phyloP scores from a whole-genome alignment of 1,139 yeast species.

The Zygosaccharomyces sapae region DNA sequence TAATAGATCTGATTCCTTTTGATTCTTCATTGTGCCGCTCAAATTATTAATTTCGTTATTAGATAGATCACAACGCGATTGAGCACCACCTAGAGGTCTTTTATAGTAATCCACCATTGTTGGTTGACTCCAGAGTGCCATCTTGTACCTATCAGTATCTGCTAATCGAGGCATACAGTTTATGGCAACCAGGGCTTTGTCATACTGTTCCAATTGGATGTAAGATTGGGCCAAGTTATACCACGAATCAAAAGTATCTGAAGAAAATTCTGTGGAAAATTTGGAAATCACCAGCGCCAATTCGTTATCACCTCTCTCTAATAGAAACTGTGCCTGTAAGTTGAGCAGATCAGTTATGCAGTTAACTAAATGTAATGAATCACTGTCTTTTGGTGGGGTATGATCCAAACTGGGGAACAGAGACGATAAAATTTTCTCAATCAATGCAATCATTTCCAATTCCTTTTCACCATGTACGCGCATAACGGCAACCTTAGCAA shows the following conservation, averaged over 20 bases:
- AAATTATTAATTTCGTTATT: slow-evolving; percentile 56
- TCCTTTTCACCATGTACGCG: slow-evolving; percentile 51
- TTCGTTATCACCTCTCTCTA: slow-evolving; percentile 60
- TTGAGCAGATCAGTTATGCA: slow-evolving; percentile 44
- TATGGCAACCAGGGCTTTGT: slow-evolving; percentile 72
- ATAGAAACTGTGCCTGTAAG: slow-evolving; percentile 69
- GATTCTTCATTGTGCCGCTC: slow-evolving; percentile 41
- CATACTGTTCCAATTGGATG: slow-evolving; percentile 64
- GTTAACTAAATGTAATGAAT: slow-evolving; percentile 12
- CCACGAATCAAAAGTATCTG: slow-evolving; percentile 87
- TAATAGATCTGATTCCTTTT: slow-evolving; percentile 27
- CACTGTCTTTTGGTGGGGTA: slow-evolving; percentile 17
- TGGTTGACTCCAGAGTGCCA: slow-evolving; percentile 17
- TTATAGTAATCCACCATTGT: slow-evolving; percentile 24
- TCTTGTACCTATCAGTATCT: slow-evolving; percentile 21
- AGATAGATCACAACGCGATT: slow-evolving; percentile 55
- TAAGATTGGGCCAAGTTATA: slow-evolving; percentile 67
- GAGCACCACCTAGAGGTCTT: slow-evolving; percentile 26
- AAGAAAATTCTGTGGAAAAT: slow-evolving; percentile 73
- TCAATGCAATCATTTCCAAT: slow-evolving; percentile 59
- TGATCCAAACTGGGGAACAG: slow-evolving; percentile 18
- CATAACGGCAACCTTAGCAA: slow-evolving; percentile 39
- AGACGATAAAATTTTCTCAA: slow-evolving; percentile 51
- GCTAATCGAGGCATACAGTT: slow-evolving; percentile 73
- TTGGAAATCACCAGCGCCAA: slow-evolving; percentile 71